Percentiles rank a stretch among this genome's conserved stretches.
Conservation (phyloP, 2,329 filamentous ascomycete genomes). For the Hymenoscyphus repandus region DNA sequence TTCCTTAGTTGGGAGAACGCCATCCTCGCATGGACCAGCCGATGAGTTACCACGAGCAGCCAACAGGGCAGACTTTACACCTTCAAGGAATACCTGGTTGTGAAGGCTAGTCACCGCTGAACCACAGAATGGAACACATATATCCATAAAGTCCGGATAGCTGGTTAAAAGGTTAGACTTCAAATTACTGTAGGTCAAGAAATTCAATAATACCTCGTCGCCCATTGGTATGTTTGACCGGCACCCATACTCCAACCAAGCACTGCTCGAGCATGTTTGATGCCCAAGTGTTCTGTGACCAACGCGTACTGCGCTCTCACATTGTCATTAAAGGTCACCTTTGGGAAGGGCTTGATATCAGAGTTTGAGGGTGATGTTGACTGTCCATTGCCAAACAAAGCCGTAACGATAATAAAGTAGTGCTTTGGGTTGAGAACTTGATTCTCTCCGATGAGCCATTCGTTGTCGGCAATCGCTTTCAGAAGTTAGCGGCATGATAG, state of each 20-base stretch:
- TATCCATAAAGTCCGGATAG: conserved; percentile 53
- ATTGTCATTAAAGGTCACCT: conserved; percentile 63
- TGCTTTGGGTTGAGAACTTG: conserved; percentile 55
- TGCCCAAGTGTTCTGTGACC: conserved; percentile 56
- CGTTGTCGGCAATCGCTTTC: conserved; percentile 59
- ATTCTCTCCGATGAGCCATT: conserved; percentile 57
- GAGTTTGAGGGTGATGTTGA: conserved; percentile 64
- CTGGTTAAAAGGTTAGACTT: too few species aligned
- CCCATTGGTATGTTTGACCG: conserved; percentile 62
- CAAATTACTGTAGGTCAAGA: too few species aligned
- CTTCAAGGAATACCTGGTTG: conserved; percentile 63
- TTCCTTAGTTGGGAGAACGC: conserved; percentile 34
- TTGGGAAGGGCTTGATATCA: conserved; percentile 51
- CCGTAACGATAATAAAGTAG: conserved; percentile 65
- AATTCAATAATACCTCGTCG: conserved; percentile 28
- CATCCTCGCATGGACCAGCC: conserved; percentile 44
- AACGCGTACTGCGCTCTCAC: conserved; percentile 61
- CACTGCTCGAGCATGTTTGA: conserved; percentile 57
- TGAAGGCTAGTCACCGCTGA: conserved; percentile 59
- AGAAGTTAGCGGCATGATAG: conserved; percentile 4
- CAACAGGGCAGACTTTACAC: conserved; percentile 56
- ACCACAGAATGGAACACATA: conserved; percentile 61
- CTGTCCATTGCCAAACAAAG: conserved; percentile 62
- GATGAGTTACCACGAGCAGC: conserved; percentile 50
- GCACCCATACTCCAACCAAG: conserved; percentile 70